Conservation (phyloP, 352 stramenopile species). For the Pythium rhizo-oryzae region DNA sequence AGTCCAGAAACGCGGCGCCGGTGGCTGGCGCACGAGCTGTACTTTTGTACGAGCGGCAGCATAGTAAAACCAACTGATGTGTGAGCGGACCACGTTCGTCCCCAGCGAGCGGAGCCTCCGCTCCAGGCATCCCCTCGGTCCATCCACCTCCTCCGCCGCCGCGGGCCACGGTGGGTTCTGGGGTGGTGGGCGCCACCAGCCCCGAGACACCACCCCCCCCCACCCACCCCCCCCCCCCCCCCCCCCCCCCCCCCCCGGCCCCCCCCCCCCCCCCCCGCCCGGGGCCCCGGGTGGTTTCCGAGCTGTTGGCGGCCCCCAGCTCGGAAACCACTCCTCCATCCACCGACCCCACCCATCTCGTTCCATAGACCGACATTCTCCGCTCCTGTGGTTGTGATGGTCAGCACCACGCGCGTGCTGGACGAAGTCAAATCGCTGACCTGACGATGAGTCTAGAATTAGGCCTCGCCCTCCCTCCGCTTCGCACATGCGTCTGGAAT, state of each 20-base stretch:
- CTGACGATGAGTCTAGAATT: background rate
- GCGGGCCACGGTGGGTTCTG: too few species aligned
- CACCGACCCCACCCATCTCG: background rate
- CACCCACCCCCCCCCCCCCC: too few species aligned
- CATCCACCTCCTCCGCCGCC: too few species aligned
- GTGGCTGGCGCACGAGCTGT: background rate
- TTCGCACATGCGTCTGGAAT: background rate
- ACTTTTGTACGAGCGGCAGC: background rate
- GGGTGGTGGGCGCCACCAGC: too few species aligned
- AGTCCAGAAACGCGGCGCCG: background rate
- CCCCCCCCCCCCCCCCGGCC: too few species aligned
- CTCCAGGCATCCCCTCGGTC: background rate
- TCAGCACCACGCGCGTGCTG: background rate
- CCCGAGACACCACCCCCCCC: too few species aligned
- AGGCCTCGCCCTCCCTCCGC: too few species aligned
- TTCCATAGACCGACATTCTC: background rate
- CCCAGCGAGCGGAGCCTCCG: background rate
- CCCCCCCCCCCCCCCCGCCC: too few species aligned
- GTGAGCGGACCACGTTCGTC: background rate
- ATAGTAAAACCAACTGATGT: background rate
- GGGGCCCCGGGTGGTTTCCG: too few species aligned
- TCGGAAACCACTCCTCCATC: background rate
- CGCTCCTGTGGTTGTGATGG: background rate
- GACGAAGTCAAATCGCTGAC: background rate
- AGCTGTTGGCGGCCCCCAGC: too few species aligned